phyloP scores from a whole-genome alignment of 2,329 filamentous ascomycete species.

The Fusarium oxysporum region DNA sequence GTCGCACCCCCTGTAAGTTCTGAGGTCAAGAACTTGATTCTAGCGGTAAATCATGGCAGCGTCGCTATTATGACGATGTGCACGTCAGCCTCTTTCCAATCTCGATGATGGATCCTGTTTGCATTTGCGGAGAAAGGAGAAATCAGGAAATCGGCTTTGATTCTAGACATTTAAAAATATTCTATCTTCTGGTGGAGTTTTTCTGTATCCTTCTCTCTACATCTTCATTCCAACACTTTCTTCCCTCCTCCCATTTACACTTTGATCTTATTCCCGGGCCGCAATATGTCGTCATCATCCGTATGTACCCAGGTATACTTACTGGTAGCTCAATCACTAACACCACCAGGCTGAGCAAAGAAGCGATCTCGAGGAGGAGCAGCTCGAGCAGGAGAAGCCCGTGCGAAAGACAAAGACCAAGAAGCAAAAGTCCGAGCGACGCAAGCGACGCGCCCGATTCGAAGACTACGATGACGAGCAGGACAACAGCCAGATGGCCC shows the following conservation, averaged over 20 bases:
- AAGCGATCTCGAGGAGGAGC: constrained; percentile 34
- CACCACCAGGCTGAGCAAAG: constrained; percentile 20
- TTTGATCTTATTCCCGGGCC: constrained; percentile 6
- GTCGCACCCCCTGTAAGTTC: not conserved
- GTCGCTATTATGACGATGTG: constrained; percentile 35
- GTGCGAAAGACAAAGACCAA: constrained; percentile 35
- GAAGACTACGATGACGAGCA: constrained; percentile 31
- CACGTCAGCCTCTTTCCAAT: constrained; percentile 28
- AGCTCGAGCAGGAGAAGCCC: constrained; percentile 33
- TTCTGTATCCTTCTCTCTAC: constrained; percentile 28
- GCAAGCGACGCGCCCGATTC: constrained; percentile 34
- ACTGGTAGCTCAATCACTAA: not conserved
- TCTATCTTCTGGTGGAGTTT: constrained; percentile 17
- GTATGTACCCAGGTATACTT: constrained; percentile 1
- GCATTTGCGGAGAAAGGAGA: not conserved
- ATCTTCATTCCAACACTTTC: constrained; percentile 1
- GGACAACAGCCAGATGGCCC: constrained; percentile 30
- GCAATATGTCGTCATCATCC: constrained; percentile 31
- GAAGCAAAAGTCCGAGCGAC: constrained; percentile 36
- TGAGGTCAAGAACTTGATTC: constrained; percentile 18
- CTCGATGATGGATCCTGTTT: constrained; percentile 23
- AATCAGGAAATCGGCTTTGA: constrained; percentile 12
- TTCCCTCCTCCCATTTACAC: not conserved
- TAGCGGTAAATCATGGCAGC: constrained; percentile 22
- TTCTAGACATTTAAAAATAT: constrained; percentile 17